Percentiles rank a stretch among this genome's conserved stretches.
These are phyloP conservation scores for Arthrobotrys megalospora DNA, from an alignment of 2,329 filamentous ascomycete genomes.

Conservation along the genomic window DNA sequence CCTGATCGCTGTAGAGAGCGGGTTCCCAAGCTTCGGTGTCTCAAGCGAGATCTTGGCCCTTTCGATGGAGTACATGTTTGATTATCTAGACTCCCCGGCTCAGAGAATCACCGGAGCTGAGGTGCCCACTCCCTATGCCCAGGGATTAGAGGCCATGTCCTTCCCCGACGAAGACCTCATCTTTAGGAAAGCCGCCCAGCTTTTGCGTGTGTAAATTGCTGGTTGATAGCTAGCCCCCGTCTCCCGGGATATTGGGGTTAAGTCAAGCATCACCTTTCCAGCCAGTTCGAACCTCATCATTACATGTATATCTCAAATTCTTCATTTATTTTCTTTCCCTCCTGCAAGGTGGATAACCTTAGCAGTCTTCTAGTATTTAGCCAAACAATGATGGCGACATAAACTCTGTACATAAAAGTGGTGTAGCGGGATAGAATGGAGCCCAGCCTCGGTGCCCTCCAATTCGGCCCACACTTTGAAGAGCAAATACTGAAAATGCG, in stretches of 20 bases:
- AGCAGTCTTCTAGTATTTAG: not conserved
- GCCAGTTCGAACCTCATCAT: not conserved
- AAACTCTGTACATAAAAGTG: too few species aligned
- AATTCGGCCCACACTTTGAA: too few species aligned
- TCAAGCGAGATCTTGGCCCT: slow-evolving; percentile 92
- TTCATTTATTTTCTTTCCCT: not conserved
- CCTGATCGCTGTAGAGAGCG: slow-evolving; percentile 92
- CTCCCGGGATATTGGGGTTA: not conserved
- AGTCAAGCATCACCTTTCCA: not conserved
- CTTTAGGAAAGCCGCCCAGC: slow-evolving; percentile 87
- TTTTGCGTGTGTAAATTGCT: slow-evolving; percentile 79
- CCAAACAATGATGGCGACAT: too few species aligned
- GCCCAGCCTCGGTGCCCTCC: too few species aligned
- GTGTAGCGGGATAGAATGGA: too few species aligned
- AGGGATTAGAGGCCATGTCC: slow-evolving; percentile 91
- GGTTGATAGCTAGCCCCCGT: too few species aligned
- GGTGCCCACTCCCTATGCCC: slow-evolving; percentile 88
- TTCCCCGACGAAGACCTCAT: slow-evolving; percentile 95
- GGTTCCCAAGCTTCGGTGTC: slow-evolving; percentile 95
- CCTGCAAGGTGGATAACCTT: not conserved
- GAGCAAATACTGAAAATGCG: too few species aligned
- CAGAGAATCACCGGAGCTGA: slow-evolving; percentile 96
- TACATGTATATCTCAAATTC: not conserved
- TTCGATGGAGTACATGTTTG: slow-evolving; percentile 97
- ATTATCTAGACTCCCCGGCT: slow-evolving; percentile 95